These are phyloP conservation scores for Lathyrus tuberosus DNA, from an alignment of 306 rosid genomes.

Conservation along the genomic window DNA sequence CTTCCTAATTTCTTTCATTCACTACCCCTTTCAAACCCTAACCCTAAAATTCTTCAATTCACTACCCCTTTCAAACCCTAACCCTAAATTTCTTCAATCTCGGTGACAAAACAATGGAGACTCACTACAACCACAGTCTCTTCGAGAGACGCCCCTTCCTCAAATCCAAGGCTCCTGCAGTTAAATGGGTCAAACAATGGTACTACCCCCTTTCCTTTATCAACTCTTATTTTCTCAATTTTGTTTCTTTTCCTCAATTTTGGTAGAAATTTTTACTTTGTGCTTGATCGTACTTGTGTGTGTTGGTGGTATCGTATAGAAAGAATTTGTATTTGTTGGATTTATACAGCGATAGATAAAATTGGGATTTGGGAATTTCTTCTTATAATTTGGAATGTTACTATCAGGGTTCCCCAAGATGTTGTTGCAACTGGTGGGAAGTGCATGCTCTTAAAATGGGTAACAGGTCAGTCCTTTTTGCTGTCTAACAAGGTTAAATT, in stretches of 20 bases:
- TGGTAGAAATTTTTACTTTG: neutral
- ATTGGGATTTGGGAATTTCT: neutral
- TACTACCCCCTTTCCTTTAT: slow-evolving; percentile 21
- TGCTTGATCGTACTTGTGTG: neutral
- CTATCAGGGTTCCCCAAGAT: slow-evolving; percentile 92
- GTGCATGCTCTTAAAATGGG: slow-evolving; percentile 85
- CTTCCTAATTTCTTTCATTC: slow-evolving; percentile 11
- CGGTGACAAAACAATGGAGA: slow-evolving; percentile 58
- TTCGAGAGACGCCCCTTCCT: slow-evolving; percentile 73
- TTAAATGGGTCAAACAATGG: slow-evolving; percentile 88
- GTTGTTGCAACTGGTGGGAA: slow-evolving; percentile 94
- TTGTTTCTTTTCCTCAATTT: neutral
- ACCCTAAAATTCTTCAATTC: slow-evolving; percentile 3
- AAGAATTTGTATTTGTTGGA: slow-evolving; percentile 23
- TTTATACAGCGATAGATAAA: neutral
- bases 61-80: neutral
- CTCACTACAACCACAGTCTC: slow-evolving; percentile 61
- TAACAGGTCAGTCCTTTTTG: slow-evolving; percentile 58
- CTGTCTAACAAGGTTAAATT: too few species aligned
- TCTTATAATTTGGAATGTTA: slow-evolving; percentile 8
- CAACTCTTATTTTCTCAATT: neutral
- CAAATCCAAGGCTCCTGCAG: slow-evolving; percentile 73
- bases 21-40: slow-evolving; percentile 4
- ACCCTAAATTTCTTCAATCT: slow-evolving; percentile 21
- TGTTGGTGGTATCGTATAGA: neutral